Base-by-base conservation (phyloP, 768 basidiomycete species). In the Boletus speciosus region DNA sequence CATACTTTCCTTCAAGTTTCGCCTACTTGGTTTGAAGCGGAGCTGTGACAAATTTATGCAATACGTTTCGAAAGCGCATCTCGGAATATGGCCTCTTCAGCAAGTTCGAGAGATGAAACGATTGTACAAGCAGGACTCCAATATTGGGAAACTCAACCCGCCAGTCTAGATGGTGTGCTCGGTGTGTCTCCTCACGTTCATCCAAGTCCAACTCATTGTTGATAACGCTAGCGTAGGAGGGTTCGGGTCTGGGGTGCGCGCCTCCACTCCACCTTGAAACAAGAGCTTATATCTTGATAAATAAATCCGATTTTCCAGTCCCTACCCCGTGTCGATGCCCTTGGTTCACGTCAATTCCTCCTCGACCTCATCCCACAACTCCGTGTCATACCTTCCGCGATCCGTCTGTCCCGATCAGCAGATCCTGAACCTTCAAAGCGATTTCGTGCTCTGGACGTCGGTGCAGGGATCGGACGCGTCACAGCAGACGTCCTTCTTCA, bases 381-480 rank as follows among this genome's bases (percentile, higher is more conserved):
- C 25, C 87, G 81, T 48, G 83, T 78, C 23, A 84, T 98, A 47
- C 77, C 86, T 5, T 92, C 91, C 36, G 82, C 90, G 3, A 69
- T 92, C 46, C 78, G 81, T 46, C 83, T 78, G 2, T 75, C 83
- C 63, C 52, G 23, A 40, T 40, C 63, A 39, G 2, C 52, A 57
- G 45, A 37, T 46, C 51, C 44, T 39, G 58, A 49, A 39, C 47
- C 61, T 14, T n/a, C 66, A 11, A 74, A 77, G 23, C 76, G 83
- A 43, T 82, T 77, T 27, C 82, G 91, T 42, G 94, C 90, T 0
- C 79, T 99, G 21, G 96, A 99, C 64, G 92, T 94, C 54, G 96
- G 90, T 15, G 94, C 94, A 6, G 96, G 96, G 11, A 86, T 99
- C 45, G 96, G 96, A 11, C 85, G 96, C 49, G 93, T 97, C 27